Percentiles rank a stretch among this genome's conserved stretches.
phyloP scores from a whole-genome alignment of 2,329 filamentous ascomycete species.

The Colletotrichum neosansevieriae region DNA sequence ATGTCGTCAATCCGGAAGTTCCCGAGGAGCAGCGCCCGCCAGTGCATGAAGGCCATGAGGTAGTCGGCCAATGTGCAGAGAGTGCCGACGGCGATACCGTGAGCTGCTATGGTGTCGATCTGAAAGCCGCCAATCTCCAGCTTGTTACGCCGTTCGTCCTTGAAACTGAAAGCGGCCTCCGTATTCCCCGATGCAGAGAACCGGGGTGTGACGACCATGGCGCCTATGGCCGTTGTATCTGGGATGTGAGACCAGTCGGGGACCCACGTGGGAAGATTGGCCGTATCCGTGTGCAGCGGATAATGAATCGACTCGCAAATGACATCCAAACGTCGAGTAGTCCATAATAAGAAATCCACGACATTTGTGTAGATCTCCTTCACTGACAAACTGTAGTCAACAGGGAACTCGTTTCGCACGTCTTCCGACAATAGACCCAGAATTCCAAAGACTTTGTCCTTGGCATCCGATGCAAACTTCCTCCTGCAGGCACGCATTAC shows the following conservation, averaged over 20 bases:
- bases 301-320: conserved; percentile 52
- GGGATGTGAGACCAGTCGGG: conserved; percentile 51
- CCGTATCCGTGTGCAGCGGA: conserved; percentile 43
- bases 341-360: conserved; percentile 47
- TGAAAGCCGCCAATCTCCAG: conserved; percentile 47
- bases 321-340: conserved; percentile 47
- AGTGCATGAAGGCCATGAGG: conserved; percentile 53
- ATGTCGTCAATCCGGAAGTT: not conserved
- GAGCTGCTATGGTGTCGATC: conserved; percentile 44
- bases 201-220: conserved; percentile 36
- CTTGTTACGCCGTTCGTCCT: conserved; percentile 43
- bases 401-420: conserved; percentile 45
- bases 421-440: conserved; percentile 48
- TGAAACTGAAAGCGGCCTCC: conserved; percentile 43
- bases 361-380: conserved; percentile 51
- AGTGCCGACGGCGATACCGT: conserved; percentile 47
- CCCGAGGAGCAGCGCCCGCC: conserved; percentile 46
- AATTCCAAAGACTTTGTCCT: conserved; percentile 53
- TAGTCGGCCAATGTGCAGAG: conserved; percentile 46
- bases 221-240: conserved; percentile 38
- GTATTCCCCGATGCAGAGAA: conserved; percentile 44
- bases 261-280: conserved; percentile 49
- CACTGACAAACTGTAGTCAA: conserved; percentile 48
- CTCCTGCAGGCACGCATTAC: conserved; percentile 27
- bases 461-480: conserved; percentile 43